Percentiles rank a stretch among this genome's conserved stretches.
Evolutionary conservation across 208 protist genomes (phyloP).

Genomic region (Novymonas esmeraldas): DNA sequence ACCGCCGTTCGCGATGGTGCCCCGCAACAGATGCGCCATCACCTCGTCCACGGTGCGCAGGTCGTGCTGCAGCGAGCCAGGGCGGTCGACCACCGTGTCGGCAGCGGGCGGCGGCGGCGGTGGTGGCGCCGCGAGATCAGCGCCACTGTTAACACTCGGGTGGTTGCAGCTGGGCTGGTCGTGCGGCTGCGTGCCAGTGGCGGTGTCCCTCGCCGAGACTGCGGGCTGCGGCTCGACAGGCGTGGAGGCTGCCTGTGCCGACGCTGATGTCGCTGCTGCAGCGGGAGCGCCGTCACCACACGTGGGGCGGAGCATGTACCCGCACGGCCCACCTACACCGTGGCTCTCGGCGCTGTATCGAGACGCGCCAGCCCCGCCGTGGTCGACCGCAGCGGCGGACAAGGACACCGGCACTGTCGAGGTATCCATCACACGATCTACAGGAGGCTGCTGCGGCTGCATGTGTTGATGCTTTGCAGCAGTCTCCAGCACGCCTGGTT

Average conservation of each 20-base stretch:
- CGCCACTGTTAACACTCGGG: too few species aligned
- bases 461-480: too few species aligned
- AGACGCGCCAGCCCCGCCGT: not conserved
- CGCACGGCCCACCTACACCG: constrained; percentile 9
- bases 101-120: not conserved
- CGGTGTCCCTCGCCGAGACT: not conserved
- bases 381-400: not conserved
- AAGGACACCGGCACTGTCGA: not conserved
- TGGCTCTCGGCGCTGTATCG: constrained; percentile 13
- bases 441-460: too few species aligned
- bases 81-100: not conserved
- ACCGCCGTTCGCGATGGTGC: constrained; percentile 9
- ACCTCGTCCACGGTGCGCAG: constrained; percentile 38
- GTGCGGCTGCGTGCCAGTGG: too few species aligned
- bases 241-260: not conserved
- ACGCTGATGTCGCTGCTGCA: not conserved
- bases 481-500: too few species aligned
- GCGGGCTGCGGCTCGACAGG: not conserved
- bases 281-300: constrained; percentile 9
- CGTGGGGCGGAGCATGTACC: constrained; percentile 24
- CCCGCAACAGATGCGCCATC: constrained; percentile 28
- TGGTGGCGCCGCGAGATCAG: not conserved
- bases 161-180: too few species aligned
- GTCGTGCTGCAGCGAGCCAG: constrained; percentile 7
- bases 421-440: not conserved